Percentiles rank a stretch among this genome's conserved stretches.
Evolutionary conservation across 129 eudicot genomes (phyloP).

Genomic region (Dittrichia graveolens): DNA sequence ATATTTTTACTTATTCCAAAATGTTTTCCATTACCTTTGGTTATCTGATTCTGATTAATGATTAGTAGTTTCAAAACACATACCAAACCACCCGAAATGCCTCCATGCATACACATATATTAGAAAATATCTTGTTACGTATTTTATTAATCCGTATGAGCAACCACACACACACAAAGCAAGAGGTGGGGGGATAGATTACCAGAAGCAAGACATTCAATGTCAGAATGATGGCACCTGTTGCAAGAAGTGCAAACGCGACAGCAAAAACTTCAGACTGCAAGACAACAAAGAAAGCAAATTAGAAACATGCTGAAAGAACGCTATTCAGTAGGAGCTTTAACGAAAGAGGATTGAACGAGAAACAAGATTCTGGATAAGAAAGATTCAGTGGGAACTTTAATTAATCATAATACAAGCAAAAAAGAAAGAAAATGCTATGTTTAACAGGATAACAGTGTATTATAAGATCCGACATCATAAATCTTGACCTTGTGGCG

Average conservation of each 20-base stretch:
- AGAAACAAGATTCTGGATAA: too few relatives aligned
- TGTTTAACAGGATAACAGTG: too few relatives aligned
- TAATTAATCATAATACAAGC: too few relatives aligned
- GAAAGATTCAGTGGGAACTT: too few relatives aligned
- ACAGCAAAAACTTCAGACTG: conserved; percentile 99
- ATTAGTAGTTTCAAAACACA: too few relatives aligned
- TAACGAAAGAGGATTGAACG: too few relatives aligned
- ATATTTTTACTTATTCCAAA: background rate
- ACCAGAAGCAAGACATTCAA: conserved; percentile 89
- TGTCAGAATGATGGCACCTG: conserved; percentile 93
- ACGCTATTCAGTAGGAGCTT: too few relatives aligned
- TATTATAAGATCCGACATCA: too few relatives aligned
- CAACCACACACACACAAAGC: background rate
- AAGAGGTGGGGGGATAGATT: conserved; percentile 16
- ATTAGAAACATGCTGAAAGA: conserved; percentile 13
- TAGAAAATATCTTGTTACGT: background rate
- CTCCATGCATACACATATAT: background rate
- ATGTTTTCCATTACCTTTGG: background rate
- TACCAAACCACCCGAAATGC: too few relatives aligned
- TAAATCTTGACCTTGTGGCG: too few relatives aligned
- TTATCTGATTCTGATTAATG: background rate
- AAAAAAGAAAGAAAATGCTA: too few relatives aligned
- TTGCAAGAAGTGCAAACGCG: conserved; percentile 95
- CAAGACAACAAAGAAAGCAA: conserved; percentile 3
- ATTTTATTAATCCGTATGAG: background rate